phyloP scores from a whole-genome alignment of 2,329 filamentous ascomycete genomes.

The Talaromyces sp. region DNA sequence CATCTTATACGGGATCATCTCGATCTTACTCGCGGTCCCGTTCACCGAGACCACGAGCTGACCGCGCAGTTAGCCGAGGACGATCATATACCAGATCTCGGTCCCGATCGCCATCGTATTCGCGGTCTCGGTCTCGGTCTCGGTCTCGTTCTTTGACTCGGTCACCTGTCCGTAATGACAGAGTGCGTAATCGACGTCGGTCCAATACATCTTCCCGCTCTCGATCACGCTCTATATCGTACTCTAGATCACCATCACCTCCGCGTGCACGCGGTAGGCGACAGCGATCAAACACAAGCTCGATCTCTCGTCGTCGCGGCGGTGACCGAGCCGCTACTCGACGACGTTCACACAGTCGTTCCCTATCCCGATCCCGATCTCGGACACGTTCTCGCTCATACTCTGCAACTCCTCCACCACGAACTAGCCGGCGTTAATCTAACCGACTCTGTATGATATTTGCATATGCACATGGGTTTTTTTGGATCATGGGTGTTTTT shows the following conservation, averaged over 20 bases:
- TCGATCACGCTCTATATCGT: constrained; percentile 30
- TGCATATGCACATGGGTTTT: background rate
- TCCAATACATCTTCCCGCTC: constrained; percentile 31
- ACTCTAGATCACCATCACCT: constrained; percentile 37
- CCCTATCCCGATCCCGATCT: constrained; percentile 22
- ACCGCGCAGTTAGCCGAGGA: constrained; percentile 13
- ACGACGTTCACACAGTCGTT: constrained; percentile 40
- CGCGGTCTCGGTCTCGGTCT: constrained; percentile 20
- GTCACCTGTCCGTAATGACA: constrained; percentile 9
- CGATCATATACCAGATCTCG: constrained; percentile 34
- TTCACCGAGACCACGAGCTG: constrained; percentile 15
- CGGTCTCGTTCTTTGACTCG: constrained; percentile 18
- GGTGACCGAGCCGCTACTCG: constrained; percentile 8
- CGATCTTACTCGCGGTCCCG: constrained; percentile 43
- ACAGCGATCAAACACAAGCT: constrained; percentile 29
- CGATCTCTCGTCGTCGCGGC: constrained; percentile 32
- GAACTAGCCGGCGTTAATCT: background rate
- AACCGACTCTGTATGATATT: constrained; percentile 1
- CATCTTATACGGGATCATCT: constrained; percentile 37
- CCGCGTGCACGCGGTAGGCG: constrained; percentile 15
- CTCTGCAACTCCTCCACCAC: constrained; percentile 11
- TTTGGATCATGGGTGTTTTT: background rate
- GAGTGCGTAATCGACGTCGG: constrained; percentile 24
- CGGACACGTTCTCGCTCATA: constrained; percentile 19
- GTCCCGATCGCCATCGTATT: constrained; percentile 25